Evolutionary conservation across 768 basidiomycete genomes (phyloP).

Genomic region (Amanita phalloides): DNA sequence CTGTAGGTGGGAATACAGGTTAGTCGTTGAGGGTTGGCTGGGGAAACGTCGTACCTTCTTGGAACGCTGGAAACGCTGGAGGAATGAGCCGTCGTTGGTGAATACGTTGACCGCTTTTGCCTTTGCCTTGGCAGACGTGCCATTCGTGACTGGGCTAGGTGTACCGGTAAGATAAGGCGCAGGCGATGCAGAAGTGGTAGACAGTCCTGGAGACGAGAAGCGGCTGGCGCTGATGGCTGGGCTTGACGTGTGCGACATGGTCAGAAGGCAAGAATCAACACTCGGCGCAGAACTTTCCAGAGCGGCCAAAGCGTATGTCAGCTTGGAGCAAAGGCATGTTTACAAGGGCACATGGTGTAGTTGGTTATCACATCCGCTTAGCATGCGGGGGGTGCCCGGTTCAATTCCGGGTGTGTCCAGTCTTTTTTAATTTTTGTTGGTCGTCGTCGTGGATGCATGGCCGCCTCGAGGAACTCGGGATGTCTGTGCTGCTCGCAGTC

Average conservation of each 20-base stretch:
- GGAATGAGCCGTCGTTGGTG: slow-evolving; percentile 59
- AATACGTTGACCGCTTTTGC: slow-evolving; percentile 42
- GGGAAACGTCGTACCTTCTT: slow-evolving; percentile 32
- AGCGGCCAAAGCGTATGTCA: no score
- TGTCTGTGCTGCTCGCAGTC: neutral
- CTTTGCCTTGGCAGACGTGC: slow-evolving; percentile 24
- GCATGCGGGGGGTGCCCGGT: slow-evolving; percentile 10
- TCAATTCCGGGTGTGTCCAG: slow-evolving; percentile 10
- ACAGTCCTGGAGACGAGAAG: neutral
- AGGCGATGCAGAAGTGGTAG: neutral
- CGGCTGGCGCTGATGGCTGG: neutral
- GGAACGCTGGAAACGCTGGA: slow-evolving; percentile 49
- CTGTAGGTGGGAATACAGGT: slow-evolving; percentile 16
- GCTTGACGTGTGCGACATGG: neutral
- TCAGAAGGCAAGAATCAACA: neutral
- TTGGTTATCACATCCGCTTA: slow-evolving; percentile 10
- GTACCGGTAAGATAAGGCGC: neutral
- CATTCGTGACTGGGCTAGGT: neutral
- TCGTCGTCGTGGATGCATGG: neutral
- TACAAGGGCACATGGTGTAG: slow-evolving; percentile 7
- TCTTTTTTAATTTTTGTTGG: neutral
- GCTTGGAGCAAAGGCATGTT: no score
- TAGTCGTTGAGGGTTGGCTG: neutral
- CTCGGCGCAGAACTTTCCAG: no score
- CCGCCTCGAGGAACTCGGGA: neutral